Conservation (phyloP, 805 yeast species). For the Middelhovenomyces tepae region DNA sequence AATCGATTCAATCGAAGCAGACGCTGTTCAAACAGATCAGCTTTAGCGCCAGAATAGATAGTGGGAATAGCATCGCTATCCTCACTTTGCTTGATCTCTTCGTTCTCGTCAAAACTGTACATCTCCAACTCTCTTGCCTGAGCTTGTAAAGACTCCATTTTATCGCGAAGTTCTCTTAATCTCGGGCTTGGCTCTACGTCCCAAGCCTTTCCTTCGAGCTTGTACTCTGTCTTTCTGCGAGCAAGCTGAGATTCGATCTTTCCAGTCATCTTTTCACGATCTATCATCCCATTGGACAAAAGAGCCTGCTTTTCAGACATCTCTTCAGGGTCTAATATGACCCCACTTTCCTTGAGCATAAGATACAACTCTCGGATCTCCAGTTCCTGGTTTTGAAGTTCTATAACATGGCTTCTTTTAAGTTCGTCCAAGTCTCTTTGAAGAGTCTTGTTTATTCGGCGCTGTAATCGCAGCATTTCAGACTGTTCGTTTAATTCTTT, state of each 20-base stretch:
- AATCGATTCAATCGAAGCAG: conserved; percentile 57
- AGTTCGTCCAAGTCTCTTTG: conserved; percentile 54
- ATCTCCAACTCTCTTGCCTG: conserved; percentile 82
- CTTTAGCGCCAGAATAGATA: conserved; percentile 8
- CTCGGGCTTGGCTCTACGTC: conserved; percentile 69
- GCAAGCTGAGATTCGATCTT: conserved; percentile 26
- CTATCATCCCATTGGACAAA: conserved; percentile 22
- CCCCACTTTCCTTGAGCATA: conserved; percentile 39
- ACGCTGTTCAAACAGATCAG: conserved; percentile 46
- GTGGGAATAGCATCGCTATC: conserved; percentile 44
- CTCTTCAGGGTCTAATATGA: no score
- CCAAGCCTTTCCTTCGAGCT: conserved; percentile 33
- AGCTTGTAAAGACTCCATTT: conserved; percentile 76
- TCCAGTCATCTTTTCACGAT: conserved; percentile 24
- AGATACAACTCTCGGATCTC: conserved; percentile 53
- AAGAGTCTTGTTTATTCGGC: conserved; percentile 54
- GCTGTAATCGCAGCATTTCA: conserved; percentile 45
- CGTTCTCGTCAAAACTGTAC: conserved; percentile 62
- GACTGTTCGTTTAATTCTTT: conserved; percentile 58
- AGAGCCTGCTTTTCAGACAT: no score
- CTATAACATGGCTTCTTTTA: conserved; percentile 33
- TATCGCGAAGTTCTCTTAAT: conserved; percentile 62
- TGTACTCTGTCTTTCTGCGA: conserved; percentile 31
- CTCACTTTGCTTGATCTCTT: conserved; percentile 48
- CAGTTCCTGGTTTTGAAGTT: conserved; percentile 39